Evolutionary conservation across 768 basidiomycete species (phyloP).

Genomic region (Tubosaeta sp.): DNA sequence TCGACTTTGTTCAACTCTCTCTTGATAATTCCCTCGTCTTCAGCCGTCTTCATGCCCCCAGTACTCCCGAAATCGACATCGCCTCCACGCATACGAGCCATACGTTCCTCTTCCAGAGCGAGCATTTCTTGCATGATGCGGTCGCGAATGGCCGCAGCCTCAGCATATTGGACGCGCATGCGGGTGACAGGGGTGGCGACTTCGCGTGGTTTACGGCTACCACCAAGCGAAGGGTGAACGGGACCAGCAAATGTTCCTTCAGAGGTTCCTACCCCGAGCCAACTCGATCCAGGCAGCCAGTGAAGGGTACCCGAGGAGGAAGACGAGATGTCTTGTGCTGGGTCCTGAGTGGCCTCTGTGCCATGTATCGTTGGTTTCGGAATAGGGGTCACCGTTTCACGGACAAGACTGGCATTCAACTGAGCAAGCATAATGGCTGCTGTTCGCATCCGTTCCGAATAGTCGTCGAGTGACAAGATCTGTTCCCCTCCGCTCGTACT

Average conservation of each 20-base stretch:
- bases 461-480: constrained; percentile 84
- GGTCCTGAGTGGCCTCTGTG: neutral
- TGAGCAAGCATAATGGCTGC: constrained; percentile 99
- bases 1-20: constrained; percentile 92
- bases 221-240: constrained; percentile 31
- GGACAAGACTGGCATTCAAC: constrained; percentile 74
- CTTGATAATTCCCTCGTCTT: constrained; percentile 92
- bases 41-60: constrained; percentile 58
- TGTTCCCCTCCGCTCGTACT: constrained; percentile 8
- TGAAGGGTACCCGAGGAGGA: constrained; percentile 34
- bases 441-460: constrained; percentile 97
- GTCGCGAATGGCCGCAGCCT: constrained; percentile 87
- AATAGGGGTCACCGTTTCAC: constrained; percentile 42
- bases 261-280: constrained; percentile 34
- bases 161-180: constrained; percentile 72
- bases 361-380: constrained; percentile 12
- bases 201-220: constrained; percentile 19
- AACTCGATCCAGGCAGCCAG: constrained; percentile 55
- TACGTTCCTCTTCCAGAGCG: constrained; percentile 91
- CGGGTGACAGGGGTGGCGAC: constrained; percentile 39
- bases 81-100: constrained; percentile 85
- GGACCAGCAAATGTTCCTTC: constrained; percentile 23
- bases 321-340: constrained; percentile 11
- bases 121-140: constrained; percentile 99
- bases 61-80: constrained; percentile 53